A percentile compares a stretch with the other conserved stretches of the same genome.
Conservation (phyloP, 345 rosid genomes). For the Eucalyptus urophylla region DNA sequence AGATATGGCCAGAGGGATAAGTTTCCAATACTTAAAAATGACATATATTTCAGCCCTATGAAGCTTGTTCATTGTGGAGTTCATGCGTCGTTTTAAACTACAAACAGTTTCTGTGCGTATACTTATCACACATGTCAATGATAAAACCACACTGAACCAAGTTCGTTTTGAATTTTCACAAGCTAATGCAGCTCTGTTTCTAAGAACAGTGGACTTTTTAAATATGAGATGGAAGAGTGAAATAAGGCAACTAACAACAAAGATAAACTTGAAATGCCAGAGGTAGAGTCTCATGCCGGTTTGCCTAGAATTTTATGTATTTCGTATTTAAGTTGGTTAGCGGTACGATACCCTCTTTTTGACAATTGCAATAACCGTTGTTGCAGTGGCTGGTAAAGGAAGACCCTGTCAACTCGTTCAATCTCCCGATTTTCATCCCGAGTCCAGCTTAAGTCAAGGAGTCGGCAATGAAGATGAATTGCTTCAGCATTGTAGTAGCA, state of each 20-base stretch:
- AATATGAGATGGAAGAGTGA: background rate
- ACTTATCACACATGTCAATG: background rate
- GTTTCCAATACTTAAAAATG: background rate
- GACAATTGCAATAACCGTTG: background rate
- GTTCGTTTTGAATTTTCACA: background rate
- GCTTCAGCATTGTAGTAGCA: background rate
- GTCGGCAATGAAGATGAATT: background rate
- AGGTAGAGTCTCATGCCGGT: background rate
- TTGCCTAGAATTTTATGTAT: background rate
- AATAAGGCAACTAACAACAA: background rate
- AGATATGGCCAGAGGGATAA: background rate
- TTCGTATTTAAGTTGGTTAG: background rate
- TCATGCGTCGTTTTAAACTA: background rate
- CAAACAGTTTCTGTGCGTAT: background rate
- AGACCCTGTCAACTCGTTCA: background rate
- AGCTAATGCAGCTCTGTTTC: background rate
- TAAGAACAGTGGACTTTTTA: background rate
- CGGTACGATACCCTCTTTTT: background rate
- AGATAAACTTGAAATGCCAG: background rate
- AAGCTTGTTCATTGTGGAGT: background rate
- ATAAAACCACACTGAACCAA: background rate
- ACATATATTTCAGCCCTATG: background rate
- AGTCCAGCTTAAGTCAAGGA: background rate
- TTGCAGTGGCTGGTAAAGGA: background rate
- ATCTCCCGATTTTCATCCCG: background rate